Evolutionary conservation across 208 protist species (phyloP).

Genomic region (Borovskyia barvae): DNA sequence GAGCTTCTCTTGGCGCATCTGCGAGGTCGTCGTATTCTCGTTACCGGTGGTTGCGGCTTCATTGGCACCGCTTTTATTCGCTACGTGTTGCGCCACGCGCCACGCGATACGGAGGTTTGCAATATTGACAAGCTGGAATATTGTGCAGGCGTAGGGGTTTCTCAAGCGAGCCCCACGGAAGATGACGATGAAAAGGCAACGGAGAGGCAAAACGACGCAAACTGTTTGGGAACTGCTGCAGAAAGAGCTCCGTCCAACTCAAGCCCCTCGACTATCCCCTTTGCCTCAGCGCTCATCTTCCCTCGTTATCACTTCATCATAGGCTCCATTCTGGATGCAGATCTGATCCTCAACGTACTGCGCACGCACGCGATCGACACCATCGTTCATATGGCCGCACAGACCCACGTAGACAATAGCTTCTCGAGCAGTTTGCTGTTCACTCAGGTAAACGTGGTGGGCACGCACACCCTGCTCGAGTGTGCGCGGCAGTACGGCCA

Average conservation of each 20-base stretch:
- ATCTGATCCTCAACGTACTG: conserved; percentile 72
- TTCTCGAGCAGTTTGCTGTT: conserved; percentile 94
- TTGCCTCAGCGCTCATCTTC: too few relatives aligned
- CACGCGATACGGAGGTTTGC: conserved; percentile 67
- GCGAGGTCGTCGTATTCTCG: conserved; percentile 46
- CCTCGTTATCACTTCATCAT: conserved; percentile 87
- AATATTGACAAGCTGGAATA: conserved; percentile 93
- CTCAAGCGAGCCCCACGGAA: too few relatives aligned
- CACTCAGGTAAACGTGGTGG: conserved; percentile 92
- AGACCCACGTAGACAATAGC: conserved; percentile 93
- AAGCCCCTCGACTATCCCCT: too few relatives aligned
- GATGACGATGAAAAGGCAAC: too few relatives aligned
- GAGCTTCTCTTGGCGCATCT: conserved; percentile 23
- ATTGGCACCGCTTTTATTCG: conserved; percentile 82
- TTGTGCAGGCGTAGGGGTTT: conserved; percentile 43
- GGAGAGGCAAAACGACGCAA: too few relatives aligned
- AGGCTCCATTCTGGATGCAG: conserved; percentile 70
- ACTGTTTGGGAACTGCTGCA: too few relatives aligned
- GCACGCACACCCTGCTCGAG: conserved; percentile 94
- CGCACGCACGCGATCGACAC: conserved; percentile 84
- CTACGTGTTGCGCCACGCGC: conserved; percentile 50
- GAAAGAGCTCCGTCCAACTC: too few relatives aligned
- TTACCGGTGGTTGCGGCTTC: conserved; percentile 83
- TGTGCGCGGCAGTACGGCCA: conserved; percentile 43
- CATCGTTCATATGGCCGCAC: conserved; percentile 94